A percentile compares a stretch with the other conserved stretches of the same genome.
Conservation (phyloP, 2,329 filamentous ascomycete species). For the Aspergillus amoenus region DNA sequence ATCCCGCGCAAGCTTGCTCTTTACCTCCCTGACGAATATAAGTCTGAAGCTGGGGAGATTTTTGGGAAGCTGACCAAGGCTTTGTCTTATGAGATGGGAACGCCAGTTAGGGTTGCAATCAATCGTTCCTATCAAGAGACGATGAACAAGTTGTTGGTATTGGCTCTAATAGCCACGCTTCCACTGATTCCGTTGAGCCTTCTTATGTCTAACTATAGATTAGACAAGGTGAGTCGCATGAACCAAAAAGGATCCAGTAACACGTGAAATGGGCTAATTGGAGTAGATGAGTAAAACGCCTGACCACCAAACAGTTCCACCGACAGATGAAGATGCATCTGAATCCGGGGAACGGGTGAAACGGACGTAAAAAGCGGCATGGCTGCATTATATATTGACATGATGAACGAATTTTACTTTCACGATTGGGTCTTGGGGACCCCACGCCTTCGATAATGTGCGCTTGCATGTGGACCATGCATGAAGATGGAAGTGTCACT, state of each 20-base stretch:
- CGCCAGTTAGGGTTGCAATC: constrained; percentile 59
- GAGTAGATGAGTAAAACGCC: constrained; percentile 29
- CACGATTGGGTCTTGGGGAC: not conserved
- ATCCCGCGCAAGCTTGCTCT: constrained; percentile 53
- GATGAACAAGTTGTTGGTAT: constrained; percentile 58
- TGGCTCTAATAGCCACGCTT: constrained; percentile 55
- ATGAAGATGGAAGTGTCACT: not conserved
- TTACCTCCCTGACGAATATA: constrained; percentile 51
- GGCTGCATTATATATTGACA: not conserved
- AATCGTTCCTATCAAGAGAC: constrained; percentile 65
- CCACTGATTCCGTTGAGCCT: constrained; percentile 59
- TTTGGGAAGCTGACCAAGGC: constrained; percentile 56
- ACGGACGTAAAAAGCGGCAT: constrained; percentile 21
- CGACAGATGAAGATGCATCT: constrained; percentile 13
- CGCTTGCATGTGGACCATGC: constrained; percentile 4
- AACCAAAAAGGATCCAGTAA: too few relatives aligned
- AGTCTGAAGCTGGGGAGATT: constrained; percentile 46
- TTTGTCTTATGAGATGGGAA: constrained; percentile 58
- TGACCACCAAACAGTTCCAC: constrained; percentile 13
- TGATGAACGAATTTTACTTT: not conserved
- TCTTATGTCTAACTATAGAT: constrained; percentile 58
- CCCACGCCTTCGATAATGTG: not conserved
- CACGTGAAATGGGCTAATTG: constrained; percentile 9
- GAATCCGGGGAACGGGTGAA: constrained; percentile 25
- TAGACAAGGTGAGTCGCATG: constrained; percentile 47